These are phyloP conservation scores for Leucocoprinus leucothites DNA, from an alignment of 768 basidiomycete species.

Conservation along the genomic window DNA sequence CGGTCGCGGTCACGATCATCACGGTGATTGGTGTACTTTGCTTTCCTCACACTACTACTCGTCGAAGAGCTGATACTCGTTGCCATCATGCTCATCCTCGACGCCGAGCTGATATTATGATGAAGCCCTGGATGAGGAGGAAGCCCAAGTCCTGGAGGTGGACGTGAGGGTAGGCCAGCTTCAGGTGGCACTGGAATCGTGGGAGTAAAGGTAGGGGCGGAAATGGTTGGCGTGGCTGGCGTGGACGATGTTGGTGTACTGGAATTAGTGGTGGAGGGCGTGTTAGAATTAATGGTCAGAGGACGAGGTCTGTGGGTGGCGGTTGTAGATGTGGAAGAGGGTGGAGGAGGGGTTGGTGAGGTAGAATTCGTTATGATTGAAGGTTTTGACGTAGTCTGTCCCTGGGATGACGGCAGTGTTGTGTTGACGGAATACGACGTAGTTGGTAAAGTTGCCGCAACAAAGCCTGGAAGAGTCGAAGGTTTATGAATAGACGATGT, in stretches of 20 bases:
- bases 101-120: neutral
- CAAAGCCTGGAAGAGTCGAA: too few relatives aligned
- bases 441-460: too few relatives aligned
- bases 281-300: neutral
- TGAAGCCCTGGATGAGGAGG: neutral
- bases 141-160: neutral
- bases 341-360: too few relatives aligned
- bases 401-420: too few relatives aligned
- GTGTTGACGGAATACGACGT: too few relatives aligned
- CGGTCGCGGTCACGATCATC: neutral
- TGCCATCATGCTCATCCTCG: slow-evolving; percentile 4
- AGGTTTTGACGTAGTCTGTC: too few relatives aligned
- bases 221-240: neutral
- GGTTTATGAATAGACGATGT: too few relatives aligned
- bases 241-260: slow-evolving; percentile 6
- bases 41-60: neutral
- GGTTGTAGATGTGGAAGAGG: neutral
- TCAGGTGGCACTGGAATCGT: neutral
- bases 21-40: neutral
- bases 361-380: too few relatives aligned
- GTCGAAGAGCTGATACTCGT: neutral
- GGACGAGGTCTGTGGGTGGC: neutral
- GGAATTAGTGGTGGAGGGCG: neutral
- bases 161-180: neutral
- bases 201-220: too few relatives aligned